phyloP scores from a whole-genome alignment of 495 filamentous ascomycete genomes.

The Neurospora africana region DNA sequence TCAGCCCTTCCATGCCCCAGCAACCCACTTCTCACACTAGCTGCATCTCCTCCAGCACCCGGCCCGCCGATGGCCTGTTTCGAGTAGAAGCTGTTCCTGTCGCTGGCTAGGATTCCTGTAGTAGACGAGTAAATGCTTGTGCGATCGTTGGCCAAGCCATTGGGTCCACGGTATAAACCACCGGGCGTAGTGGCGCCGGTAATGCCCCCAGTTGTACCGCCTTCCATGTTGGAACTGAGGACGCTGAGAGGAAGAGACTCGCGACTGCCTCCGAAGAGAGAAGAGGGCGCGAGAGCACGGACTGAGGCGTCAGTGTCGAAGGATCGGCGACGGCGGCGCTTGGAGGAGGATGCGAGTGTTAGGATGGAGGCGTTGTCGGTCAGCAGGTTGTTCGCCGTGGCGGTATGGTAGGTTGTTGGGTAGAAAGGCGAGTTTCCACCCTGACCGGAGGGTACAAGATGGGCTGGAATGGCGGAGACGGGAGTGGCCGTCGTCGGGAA shows the following conservation, averaged over 20 bases:
- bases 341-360: slow-evolving; percentile 91
- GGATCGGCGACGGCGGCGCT: slow-evolving; percentile 75
- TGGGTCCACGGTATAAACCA: slow-evolving; percentile 53
- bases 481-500: slow-evolving; percentile 62
- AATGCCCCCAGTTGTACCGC: slow-evolving; percentile 13
- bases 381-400: slow-evolving; percentile 83
- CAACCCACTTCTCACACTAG: slow-evolving; percentile 67
- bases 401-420: slow-evolving; percentile 74
- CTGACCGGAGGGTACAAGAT: slow-evolving; percentile 49
- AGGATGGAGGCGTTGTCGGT: slow-evolving; percentile 94
- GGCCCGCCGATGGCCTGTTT: slow-evolving; percentile 47
- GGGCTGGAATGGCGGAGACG: slow-evolving; percentile 69
- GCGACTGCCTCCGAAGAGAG: slow-evolving; percentile 77
- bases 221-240: slow-evolving; percentile 64
- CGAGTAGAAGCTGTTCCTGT: slow-evolving; percentile 73
- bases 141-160: slow-evolving; percentile 62
- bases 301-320: slow-evolving; percentile 95
- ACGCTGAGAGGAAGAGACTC: slow-evolving; percentile 85
- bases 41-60: slow-evolving; percentile 61
- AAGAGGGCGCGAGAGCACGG: slow-evolving; percentile 83
- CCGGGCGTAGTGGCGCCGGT: slow-evolving; percentile 27
- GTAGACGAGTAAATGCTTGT: slow-evolving; percentile 80
- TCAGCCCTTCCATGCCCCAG: slow-evolving; percentile 71
- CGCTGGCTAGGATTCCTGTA: slow-evolving; percentile 52
- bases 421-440: slow-evolving; percentile 34